Evolutionary conservation across 352 stramenopile species (phyloP).

Genomic region (Thalassiosira livingstoniorum): DNA sequence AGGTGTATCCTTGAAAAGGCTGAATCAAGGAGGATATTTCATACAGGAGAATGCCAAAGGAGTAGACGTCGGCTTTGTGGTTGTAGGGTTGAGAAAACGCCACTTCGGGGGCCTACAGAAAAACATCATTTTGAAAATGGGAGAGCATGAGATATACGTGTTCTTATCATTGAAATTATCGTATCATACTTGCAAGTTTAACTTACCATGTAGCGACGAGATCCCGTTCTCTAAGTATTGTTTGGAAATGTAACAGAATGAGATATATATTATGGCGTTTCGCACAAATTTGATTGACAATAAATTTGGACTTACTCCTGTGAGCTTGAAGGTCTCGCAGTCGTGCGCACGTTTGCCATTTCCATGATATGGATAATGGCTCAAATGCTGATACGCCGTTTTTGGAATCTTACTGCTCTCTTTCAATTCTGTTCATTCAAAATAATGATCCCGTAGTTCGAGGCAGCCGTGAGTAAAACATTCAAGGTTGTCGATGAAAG

Average conservation of each 20-base stretch:
- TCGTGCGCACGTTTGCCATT: slow-evolving; percentile 22
- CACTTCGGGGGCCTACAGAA: slow-evolving; percentile 79
- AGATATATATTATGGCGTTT: not conserved
- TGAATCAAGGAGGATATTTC: slow-evolving; percentile 62
- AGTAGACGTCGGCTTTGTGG: slow-evolving; percentile 89
- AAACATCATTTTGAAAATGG: not conserved
- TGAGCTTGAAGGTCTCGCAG: slow-evolving; percentile 11
- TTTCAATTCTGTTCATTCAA: too few species aligned
- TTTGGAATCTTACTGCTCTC: not conserved
- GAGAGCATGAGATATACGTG: not conserved
- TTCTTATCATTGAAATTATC: not conserved
- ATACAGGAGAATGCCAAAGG: slow-evolving; percentile 89
- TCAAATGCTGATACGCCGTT: not conserved
- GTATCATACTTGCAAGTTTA: not conserved
- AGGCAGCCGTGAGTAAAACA: too few species aligned
- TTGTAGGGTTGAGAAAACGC: slow-evolving; percentile 93
- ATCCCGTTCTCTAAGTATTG: slow-evolving; percentile 42
- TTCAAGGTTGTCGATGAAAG: too few species aligned
- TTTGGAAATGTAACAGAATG: slow-evolving; percentile 16
- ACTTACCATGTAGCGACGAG: slow-evolving; percentile 29
- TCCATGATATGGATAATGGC: not conserved
- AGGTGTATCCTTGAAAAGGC: slow-evolving; percentile 82
- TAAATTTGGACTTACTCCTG: not conserved
- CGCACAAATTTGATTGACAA: not conserved
- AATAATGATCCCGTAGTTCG: too few species aligned